phyloP scores from a whole-genome alignment of 805 yeast genomes.

The Ogataea chonburiensis region DNA sequence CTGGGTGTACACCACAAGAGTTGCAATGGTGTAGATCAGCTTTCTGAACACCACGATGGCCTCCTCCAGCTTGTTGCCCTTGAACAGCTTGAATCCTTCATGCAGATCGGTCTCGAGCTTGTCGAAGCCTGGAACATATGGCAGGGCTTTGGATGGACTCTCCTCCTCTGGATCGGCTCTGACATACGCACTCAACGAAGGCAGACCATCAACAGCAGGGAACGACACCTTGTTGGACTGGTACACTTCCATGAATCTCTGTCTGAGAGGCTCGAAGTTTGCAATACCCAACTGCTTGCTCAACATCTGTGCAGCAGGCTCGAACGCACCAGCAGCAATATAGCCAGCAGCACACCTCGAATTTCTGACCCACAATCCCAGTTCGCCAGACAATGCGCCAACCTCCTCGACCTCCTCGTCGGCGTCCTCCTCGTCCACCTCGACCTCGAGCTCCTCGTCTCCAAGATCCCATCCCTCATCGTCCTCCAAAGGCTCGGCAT shows the following conservation, averaged over 20 bases:
- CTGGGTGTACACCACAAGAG: conserved; percentile 66
- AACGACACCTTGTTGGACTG: conserved; percentile 73
- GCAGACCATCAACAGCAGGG: conserved; percentile 71
- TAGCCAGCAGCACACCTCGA: conserved; percentile 89
- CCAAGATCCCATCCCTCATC: conserved; percentile 81
- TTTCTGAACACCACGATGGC: conserved; percentile 80
- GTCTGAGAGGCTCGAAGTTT: conserved; percentile 83
- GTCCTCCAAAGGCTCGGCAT: conserved; percentile 51
- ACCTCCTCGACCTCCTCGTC: conserved; percentile 37
- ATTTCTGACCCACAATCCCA: conserved; percentile 80
- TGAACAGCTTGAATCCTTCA: conserved; percentile 79
- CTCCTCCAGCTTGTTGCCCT: conserved; percentile 75
- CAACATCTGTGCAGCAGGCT: conserved; percentile 89
- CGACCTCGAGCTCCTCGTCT: conserved; percentile 74
- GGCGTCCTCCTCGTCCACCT: conserved; percentile 38
- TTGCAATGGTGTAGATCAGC: conserved; percentile 71
- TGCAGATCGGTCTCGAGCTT: conserved; percentile 57
- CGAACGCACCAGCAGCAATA: conserved; percentile 95
- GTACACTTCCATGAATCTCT: conserved; percentile 80
- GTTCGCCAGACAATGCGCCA: conserved; percentile 52
- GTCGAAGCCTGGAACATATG: conserved; percentile 74
- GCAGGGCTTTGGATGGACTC: conserved; percentile 48
- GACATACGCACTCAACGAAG: conserved; percentile 66
- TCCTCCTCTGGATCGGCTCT: conserved; percentile 65
- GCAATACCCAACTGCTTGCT: conserved; percentile 86